Evolutionary conservation across 352 stramenopile species (phyloP).

Genomic region (Globisporangium canariense): DNA sequence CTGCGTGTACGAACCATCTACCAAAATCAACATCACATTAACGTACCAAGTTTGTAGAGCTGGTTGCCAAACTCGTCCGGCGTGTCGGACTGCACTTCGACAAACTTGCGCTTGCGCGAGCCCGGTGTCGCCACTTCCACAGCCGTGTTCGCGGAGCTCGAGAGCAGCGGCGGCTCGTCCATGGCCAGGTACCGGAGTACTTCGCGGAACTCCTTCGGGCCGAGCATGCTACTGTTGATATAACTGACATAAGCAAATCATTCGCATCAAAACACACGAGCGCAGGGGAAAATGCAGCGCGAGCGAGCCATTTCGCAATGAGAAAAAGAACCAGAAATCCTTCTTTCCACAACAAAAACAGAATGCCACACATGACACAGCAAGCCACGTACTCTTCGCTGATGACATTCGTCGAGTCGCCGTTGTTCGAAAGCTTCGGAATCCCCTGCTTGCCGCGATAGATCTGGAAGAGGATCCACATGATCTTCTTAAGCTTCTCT

Average conservation of each 20-base stretch:
- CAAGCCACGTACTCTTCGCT: conserved; percentile 76
- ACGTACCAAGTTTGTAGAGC: conserved; percentile 35
- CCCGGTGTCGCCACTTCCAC: conserved; percentile 29
- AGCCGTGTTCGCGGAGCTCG: conserved; percentile 39
- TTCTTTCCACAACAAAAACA: conserved; percentile 13
- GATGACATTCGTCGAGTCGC: conserved; percentile 42
- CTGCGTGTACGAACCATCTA: neutral
- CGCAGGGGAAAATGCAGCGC: conserved; percentile 7
- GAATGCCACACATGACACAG: neutral
- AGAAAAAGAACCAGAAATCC: conserved; percentile 18
- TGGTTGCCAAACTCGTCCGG: conserved; percentile 19
- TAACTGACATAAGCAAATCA: conserved; percentile 62
- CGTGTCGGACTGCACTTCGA: conserved; percentile 49
- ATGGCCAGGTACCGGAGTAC: conserved; percentile 83
- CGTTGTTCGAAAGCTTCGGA: conserved; percentile 65
- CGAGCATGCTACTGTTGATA: conserved; percentile 74
- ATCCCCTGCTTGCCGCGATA: conserved; percentile 82
- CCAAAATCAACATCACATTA: neutral
- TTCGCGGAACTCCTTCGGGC: conserved; percentile 82
- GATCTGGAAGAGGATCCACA: conserved; percentile 90
- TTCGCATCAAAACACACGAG: conserved; percentile 28
- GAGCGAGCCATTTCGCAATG: conserved; percentile 21
- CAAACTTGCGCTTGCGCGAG: conserved; percentile 78
- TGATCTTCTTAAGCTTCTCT: conserved; percentile 91
- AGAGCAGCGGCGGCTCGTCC: conserved; percentile 76